phyloP scores from a whole-genome alignment of 352 stramenopile species.

The Blastocystis sp. region DNA sequence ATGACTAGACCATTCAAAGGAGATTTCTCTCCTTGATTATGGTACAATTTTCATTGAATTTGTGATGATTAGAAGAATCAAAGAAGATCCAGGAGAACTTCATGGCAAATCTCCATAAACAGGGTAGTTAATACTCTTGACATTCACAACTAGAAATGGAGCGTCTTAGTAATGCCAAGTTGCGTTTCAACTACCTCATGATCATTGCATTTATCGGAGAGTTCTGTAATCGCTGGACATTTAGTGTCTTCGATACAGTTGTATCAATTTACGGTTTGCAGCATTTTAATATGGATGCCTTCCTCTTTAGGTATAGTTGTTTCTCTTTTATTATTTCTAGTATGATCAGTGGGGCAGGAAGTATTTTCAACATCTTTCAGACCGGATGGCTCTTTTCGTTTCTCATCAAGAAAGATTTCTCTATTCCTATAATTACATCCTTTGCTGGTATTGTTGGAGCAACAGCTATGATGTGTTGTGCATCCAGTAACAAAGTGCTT shows the following conservation, averaged over 20 bases:
- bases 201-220: slow-evolving; percentile 41
- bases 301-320: neutral
- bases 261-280: slow-evolving; percentile 36
- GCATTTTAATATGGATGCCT: slow-evolving; percentile 7
- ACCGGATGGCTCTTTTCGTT: slow-evolving; percentile 51
- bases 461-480: slow-evolving; percentile 5
- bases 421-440: slow-evolving; percentile 47
- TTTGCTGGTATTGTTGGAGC: slow-evolving; percentile 25
- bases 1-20: neutral
- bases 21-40: slow-evolving; percentile 7
- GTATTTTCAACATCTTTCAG: slow-evolving; percentile 46
- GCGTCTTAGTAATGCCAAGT: neutral
- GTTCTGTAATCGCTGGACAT: slow-evolving; percentile 58
- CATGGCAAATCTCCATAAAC: slow-evolving; percentile 2
- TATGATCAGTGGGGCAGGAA: slow-evolving; percentile 17
- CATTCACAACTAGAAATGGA: slow-evolving; percentile 31
- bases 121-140: neutral
- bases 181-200: slow-evolving; percentile 55
- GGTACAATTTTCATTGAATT: neutral
- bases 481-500: neutral
- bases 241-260: slow-evolving; percentile 42
- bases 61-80: slow-evolving; percentile 26
- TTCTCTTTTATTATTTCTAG: neutral
- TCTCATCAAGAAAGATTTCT: slow-evolving; percentile 58
- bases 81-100: slow-evolving; percentile 35